phyloP scores from a whole-genome alignment of 257 asterid genomes.

The Datura wrightii region DNA sequence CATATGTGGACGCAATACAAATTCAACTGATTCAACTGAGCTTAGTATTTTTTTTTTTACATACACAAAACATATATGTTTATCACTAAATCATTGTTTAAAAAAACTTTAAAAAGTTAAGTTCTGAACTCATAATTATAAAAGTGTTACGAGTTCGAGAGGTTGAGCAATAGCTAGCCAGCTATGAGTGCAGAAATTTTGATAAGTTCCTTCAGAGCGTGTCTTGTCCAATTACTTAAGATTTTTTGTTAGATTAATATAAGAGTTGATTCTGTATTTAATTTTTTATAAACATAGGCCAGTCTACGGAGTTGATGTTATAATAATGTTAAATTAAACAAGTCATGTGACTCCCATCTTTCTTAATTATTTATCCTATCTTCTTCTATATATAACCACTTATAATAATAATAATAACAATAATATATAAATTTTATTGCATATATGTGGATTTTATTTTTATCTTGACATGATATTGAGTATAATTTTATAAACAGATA shows the following conservation, averaged over 20 bases:
- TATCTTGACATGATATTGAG: too few species aligned
- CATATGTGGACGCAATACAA: neutral
- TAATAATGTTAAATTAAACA: conserved; percentile 8
- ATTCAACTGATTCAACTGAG: neutral
- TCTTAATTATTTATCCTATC: neutral
- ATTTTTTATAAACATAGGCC: neutral
- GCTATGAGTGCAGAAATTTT: neutral
- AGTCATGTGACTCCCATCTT: conserved; percentile 6
- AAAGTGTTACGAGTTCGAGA: neutral
- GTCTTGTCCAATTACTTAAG: neutral
- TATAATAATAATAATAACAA: neutral
- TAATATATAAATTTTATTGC: too few species aligned
- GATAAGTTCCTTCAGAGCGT: neutral
- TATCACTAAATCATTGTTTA: neutral
- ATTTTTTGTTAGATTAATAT: neutral
- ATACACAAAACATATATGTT: neutral
- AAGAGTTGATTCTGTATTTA: neutral
- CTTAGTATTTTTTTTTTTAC: neutral
- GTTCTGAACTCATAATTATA: neutral
- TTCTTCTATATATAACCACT: neutral
- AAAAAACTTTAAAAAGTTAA: neutral
- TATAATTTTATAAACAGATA: too few species aligned
- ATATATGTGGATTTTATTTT: too few species aligned
- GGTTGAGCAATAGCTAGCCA: neutral
- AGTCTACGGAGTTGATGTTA: neutral